Conservation (phyloP, 129 eudicot species). For the Chrysanthemum makinoi region DNA sequence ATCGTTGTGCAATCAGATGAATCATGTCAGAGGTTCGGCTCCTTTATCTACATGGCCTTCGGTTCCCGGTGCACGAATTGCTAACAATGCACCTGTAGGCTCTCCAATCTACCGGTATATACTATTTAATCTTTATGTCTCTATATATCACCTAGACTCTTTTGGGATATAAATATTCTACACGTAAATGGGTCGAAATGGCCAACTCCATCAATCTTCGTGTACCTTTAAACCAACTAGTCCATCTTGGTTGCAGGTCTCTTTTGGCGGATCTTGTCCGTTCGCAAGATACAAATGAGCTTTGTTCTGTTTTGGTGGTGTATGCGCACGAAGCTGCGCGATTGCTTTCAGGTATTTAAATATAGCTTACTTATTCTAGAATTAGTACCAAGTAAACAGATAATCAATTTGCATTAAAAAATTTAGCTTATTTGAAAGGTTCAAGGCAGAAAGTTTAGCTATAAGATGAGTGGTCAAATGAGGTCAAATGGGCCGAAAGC, state of each 20-base stretch:
- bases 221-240: slow-evolving; percentile 8
- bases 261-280: slow-evolving; percentile 53
- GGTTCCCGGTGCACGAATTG: slow-evolving; percentile 48
- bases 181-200: not conserved
- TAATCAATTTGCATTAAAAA: too few relatives aligned
- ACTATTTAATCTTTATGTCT: not conserved
- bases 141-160: not conserved
- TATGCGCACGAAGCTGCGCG: slow-evolving; percentile 61
- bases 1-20: slow-evolving; percentile 41
- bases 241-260: slow-evolving; percentile 53
- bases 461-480: not conserved
- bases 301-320: slow-evolving; percentile 65
- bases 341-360: slow-evolving; percentile 21
- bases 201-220: not conserved
- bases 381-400: not conserved
- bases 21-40: slow-evolving; percentile 44
- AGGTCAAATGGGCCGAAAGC: not conserved
- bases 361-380: slow-evolving; percentile 12
- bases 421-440: too few relatives aligned
- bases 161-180: not conserved
- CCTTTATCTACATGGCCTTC: slow-evolving; percentile 50
- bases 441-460: not conserved
- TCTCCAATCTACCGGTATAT: slow-evolving; percentile 72
- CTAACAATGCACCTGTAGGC: slow-evolving; percentile 44
- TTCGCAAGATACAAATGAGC: slow-evolving; percentile 57